Conservation (phyloP, 176 grass and related monocot species). For the Canna indica region DNA sequence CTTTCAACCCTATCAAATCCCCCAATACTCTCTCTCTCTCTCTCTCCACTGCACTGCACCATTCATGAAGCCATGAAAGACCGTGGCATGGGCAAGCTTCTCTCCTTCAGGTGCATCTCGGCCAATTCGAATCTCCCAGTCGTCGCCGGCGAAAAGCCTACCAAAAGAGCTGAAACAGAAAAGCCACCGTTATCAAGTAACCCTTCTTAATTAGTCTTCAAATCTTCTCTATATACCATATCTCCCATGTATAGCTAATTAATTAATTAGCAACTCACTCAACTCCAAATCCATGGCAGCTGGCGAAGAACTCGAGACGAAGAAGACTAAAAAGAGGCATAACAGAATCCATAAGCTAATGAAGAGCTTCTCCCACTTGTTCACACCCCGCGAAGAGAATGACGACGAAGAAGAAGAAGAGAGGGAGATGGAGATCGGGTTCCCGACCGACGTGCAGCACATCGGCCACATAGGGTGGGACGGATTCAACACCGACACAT, state of each 20-base stretch:
- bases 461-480: conserved; percentile 65
- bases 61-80: conserved; percentile 1
- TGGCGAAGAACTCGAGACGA: neutral
- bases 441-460: conserved; percentile 63
- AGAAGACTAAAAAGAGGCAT: conserved; percentile 1
- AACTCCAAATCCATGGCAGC: too few relatives aligned
- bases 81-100: neutral
- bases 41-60: neutral
- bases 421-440: conserved; percentile 46
- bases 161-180: neutral
- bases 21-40: neutral
- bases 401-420: conserved; percentile 17
- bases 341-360: conserved; percentile 57
- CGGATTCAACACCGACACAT: conserved; percentile 22
- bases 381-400: conserved; percentile 29
- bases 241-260: too few relatives aligned
- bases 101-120: conserved; percentile 7
- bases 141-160: neutral
- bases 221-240: too few relatives aligned
- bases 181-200: neutral
- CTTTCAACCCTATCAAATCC: too few relatives aligned
- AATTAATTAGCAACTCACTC: neutral
- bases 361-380: conserved; percentile 57
- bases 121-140: neutral
- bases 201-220: too few relatives aligned